phyloP scores from a whole-genome alignment of 164 flowering plant genomes.

The Umbellularia californica region DNA sequence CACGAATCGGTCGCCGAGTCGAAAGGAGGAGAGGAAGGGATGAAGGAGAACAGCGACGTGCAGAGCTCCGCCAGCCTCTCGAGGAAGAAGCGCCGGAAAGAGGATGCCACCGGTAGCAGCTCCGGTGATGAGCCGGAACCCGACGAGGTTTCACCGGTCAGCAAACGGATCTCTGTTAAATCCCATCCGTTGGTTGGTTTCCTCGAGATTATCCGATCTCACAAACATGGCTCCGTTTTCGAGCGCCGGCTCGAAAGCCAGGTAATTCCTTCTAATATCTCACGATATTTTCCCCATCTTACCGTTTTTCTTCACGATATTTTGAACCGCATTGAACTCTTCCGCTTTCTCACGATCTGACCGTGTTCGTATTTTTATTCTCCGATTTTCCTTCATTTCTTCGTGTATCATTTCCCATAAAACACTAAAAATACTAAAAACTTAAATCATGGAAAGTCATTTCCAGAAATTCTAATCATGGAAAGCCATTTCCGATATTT shows the following conservation, averaged over 20 bases:
- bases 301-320: neutral
- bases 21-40: conserved; percentile 7
- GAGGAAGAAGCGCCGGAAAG: conserved; percentile 27
- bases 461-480: too few relatives aligned
- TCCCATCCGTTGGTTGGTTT: conserved; percentile 48
- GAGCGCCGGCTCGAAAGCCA: conserved; percentile 49
- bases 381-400: too few relatives aligned
- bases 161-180: conserved; percentile 18
- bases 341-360: too few relatives aligned
- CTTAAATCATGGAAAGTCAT: too few relatives aligned
- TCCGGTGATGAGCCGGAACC: conserved; percentile 29
- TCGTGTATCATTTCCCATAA: too few relatives aligned
- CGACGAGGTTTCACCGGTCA: conserved; percentile 26
- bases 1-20: conserved; percentile 44
- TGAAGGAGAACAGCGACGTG: conserved; percentile 53
- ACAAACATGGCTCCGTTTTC: conserved; percentile 44
- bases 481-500: too few relatives aligned
- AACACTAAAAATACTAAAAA: too few relatives aligned
- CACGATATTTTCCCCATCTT: neutral
- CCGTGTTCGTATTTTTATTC: too few relatives aligned
- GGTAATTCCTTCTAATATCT: conserved; percentile 27
- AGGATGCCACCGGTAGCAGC: conserved; percentile 15
- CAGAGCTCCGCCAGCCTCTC: conserved; percentile 71
- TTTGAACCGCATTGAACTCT: too few relatives aligned
- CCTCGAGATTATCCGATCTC: conserved; percentile 50